Conservation (phyloP, 306 rosid species). For the Cajanus cajan region DNA sequence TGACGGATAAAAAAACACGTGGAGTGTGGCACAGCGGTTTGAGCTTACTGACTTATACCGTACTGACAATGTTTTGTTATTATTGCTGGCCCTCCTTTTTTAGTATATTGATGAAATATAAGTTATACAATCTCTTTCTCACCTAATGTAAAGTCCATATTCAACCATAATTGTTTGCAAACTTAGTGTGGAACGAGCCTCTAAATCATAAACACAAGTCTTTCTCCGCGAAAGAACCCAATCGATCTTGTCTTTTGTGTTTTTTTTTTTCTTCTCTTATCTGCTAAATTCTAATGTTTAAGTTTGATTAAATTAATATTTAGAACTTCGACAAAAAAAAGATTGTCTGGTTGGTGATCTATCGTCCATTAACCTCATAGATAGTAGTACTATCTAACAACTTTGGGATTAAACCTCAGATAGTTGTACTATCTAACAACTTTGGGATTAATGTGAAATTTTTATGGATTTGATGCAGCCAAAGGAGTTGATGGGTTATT, state of each 20-base stretch:
- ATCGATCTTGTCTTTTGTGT: not conserved
- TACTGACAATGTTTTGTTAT: slow-evolving; percentile 32
- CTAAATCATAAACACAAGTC: slow-evolving; percentile 22
- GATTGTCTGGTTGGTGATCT: slow-evolving; percentile 31
- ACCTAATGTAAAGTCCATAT: slow-evolving; percentile 23
- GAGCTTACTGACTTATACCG: not conserved
- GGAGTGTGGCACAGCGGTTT: slow-evolving; percentile 21
- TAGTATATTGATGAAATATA: slow-evolving; percentile 17
- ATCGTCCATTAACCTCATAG: not conserved
- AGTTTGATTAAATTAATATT: slow-evolving; percentile 28
- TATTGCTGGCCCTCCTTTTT: slow-evolving; percentile 21
- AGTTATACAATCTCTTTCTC: slow-evolving; percentile 12
- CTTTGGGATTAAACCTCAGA: slow-evolving; percentile 14
- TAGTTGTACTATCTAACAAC: not conserved
- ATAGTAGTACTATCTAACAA: not conserved
- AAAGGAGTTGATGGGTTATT: slow-evolving; percentile 17
- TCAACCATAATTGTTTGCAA: slow-evolving; percentile 26
- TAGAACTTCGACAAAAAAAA: slow-evolving; percentile 19
- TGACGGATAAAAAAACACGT: slow-evolving; percentile 38
- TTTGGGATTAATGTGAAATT: slow-evolving; percentile 15
- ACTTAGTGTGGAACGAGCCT: slow-evolving; percentile 33
- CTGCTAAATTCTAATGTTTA: not conserved
- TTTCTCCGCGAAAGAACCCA: not conserved
- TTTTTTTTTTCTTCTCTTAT: not conserved
- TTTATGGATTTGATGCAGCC: slow-evolving; percentile 39